Evolutionary conservation across 352 stramenopile genomes (phyloP), one percentile per base, ranked within the genome.

Genomic region (Phytophthora ohioensis): DNA sequence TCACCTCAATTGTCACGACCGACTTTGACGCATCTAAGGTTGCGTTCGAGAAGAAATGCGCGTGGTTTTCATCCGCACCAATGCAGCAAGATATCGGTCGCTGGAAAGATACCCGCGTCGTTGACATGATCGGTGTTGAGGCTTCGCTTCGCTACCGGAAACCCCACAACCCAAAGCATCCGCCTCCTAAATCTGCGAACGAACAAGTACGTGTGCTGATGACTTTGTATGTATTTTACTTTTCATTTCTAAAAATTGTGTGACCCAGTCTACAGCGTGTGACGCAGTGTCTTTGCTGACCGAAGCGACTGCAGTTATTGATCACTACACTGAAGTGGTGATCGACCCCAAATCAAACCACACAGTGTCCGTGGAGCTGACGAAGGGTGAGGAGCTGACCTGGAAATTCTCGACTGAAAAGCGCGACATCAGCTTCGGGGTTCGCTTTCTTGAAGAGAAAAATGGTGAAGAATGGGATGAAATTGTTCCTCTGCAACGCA

Each of bases 371-470:
- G 35, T 83, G 4, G 78, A 92, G 58, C 36, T 92, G 35, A 34
- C 58, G 15, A 63, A 70, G 12, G 69, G 57, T 5, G 84, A 90
- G 51, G 72, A 69, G 8, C 51, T 92, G 31, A 71, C 60, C 35
- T 92, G 84, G 84, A 79, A 71, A 38, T 91, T 90, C 41, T 71
- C 58, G 7, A 82, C 78, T 47, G 69, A 88, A 47, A 77, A 75
- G 42, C 79, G 66, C 31, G 82, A 92, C 57, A 82, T 92, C 42
- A 72, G 57, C 31, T 92, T 92, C 54, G 78, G 79, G 8, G 74
- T 87, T 57, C 47, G 65, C 8, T 87, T 90, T 64, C 48, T 89
- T 3, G 21, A 67, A 30, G 80, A 88, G 51, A 67, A 68, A 27
- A 70, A 78, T 27, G 60, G 57, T 11, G 58, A 85, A 3, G 31